Evolutionary conservation across 768 basidiomycete species (phyloP), one percentile per base, ranked within the genome.

Genomic region (Hericium rajendrae): DNA sequence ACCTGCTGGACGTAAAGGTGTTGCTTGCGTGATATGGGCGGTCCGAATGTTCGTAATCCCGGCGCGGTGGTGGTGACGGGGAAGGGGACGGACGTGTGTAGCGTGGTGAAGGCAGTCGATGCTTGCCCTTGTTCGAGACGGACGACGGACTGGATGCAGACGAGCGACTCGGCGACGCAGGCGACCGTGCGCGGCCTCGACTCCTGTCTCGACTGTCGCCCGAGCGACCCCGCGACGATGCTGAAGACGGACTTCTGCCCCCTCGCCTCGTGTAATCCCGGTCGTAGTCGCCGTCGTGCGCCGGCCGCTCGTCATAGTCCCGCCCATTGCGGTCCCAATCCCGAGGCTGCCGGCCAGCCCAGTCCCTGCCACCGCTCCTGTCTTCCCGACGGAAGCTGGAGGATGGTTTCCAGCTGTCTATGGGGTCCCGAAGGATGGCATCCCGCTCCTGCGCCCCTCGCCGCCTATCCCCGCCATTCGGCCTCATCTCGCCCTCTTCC

Each of bases 281-380:
- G 32, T 70, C 66, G 18, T 66, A 55, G 28, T 67, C 64, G n/a
- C 65, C 48, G 8, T 54, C 39, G 24, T 40, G 65, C 53, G 57
- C 67, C 52, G 62, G 63, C 54, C 69, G 70, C 24, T 55, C 50
- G 46, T 77, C 75, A 13, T 69, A 63, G 41, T 79, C 73, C 38
- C 76, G 66, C 55, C 67, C 61, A 55, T 73, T 68, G 52, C 73
- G 60, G 54, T 80, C 78, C 43, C 79, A 77, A 41, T 80, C 78
- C 41, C 43, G 43, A n/a, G 43, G 43, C 20, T 46, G n/a, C 20
- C 43, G 43, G 18, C n/a, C 15, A 46, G n/a, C 43, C 20, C 43
- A 18, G n/a, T 46, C 43, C 43, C 43, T 46, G 16, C 43, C 20
- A n/a, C 20, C 43, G n/a, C 6, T 20, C 43, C 43, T 46, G 1